These are phyloP conservation scores for Endocalyx cinctus DNA, from an alignment of 2,329 filamentous ascomycete species.

Conservation along the genomic window DNA sequence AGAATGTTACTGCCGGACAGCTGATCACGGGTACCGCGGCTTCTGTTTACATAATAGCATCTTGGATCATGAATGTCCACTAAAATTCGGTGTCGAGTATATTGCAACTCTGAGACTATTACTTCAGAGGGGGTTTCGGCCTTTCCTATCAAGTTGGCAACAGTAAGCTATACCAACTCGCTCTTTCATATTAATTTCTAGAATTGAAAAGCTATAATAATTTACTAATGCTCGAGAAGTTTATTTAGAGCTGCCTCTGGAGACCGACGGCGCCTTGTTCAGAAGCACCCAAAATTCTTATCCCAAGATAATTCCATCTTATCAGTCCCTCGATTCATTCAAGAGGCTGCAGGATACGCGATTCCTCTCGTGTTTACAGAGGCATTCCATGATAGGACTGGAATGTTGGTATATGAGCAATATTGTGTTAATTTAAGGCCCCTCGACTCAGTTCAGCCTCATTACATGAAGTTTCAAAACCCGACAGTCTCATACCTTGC, in stretches of 20 bases:
- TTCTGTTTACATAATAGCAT: too few relatives aligned
- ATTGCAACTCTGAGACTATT: conserved; percentile 2
- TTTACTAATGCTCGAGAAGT: not conserved
- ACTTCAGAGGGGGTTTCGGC: conserved; percentile 3
- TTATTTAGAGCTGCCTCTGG: not conserved
- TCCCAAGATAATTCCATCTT: not conserved
- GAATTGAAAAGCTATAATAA: not conserved
- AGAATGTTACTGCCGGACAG: not conserved
- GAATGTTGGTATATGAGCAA: too few relatives aligned
- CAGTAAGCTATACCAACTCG: conserved; percentile 1
- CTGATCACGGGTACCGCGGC: not conserved
- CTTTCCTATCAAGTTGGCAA: conserved; percentile 7
- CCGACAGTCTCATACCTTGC: not conserved
- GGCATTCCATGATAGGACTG: too few relatives aligned
- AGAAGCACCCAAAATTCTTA: not conserved
- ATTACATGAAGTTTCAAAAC: not conserved
- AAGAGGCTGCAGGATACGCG: conserved; percentile 2
- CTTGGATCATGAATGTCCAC: too few relatives aligned
- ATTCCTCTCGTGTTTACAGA: too few relatives aligned
- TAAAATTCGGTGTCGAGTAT: conserved; percentile 1
- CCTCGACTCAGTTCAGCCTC: too few relatives aligned
- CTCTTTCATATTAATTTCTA: not conserved
- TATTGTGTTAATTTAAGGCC: too few relatives aligned
- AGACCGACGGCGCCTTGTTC: not conserved
- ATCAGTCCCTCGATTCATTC: conserved; percentile 1